These are phyloP conservation scores for Ophiocordyceps camponoti-leonardi DNA, from an alignment of 2,329 filamentous ascomycete genomes.

Conservation along the genomic window DNA sequence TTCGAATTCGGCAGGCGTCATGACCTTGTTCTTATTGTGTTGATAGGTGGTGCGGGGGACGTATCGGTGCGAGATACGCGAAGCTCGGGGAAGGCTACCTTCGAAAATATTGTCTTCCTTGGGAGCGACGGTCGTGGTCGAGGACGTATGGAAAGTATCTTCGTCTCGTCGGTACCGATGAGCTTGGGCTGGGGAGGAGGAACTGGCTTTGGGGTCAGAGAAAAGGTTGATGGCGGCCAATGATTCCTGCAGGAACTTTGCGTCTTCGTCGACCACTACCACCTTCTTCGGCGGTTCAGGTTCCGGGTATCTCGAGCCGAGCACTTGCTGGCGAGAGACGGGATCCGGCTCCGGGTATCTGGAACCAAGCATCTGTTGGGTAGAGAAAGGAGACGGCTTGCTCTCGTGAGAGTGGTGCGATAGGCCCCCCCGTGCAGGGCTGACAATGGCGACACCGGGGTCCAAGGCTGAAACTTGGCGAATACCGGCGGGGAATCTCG, in stretches of 20 bases:
- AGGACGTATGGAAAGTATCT: constrained; percentile 16
- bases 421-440: not conserved
- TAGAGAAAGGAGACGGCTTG: not conserved
- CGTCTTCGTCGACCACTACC: constrained; percentile 32
- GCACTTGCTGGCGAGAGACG: constrained; percentile 16
- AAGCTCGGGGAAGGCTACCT: constrained; percentile 21
- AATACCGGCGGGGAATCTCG: constrained; percentile 28
- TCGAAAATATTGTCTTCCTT: constrained; percentile 41
- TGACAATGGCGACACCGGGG: constrained; percentile 7
- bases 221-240: constrained; percentile 31
- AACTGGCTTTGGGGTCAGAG: constrained; percentile 7
- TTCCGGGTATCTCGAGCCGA: constrained; percentile 11
- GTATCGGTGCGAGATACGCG: constrained; percentile 18
- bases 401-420: not conserved
- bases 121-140: constrained; percentile 10
- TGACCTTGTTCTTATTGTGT: constrained; percentile 50
- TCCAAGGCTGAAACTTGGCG: constrained; percentile 28
- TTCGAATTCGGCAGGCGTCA: constrained; percentile 82
- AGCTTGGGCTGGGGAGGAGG: constrained; percentile 5
- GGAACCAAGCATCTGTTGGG: not conserved
- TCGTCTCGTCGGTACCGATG: constrained; percentile 22
- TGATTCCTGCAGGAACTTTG: constrained; percentile 33
- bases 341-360: constrained; percentile 8
- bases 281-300: constrained; percentile 7
- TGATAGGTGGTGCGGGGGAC: constrained; percentile 17